Evolutionary conservation across 2,329 filamentous ascomycete genomes (phyloP).

Genomic region (Elsinoe ampelina): DNA sequence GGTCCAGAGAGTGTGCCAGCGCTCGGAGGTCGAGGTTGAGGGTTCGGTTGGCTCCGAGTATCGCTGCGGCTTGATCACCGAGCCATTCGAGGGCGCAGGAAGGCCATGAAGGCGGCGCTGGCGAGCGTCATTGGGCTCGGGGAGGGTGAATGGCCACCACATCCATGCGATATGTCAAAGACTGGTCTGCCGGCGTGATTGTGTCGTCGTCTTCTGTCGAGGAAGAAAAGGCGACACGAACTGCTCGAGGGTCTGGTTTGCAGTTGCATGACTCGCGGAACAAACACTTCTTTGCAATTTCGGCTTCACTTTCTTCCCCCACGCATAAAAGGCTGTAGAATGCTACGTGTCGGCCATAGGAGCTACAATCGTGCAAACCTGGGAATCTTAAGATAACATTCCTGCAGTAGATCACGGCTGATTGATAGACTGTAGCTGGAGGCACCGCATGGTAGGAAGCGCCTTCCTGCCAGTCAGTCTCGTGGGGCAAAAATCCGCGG

Average conservation of each 20-base stretch:
- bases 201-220: background rate
- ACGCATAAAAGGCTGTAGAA: too few relatives aligned
- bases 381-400: too few relatives aligned
- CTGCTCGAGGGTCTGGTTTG: background rate
- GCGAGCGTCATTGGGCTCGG: constrained; percentile 9
- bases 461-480: too few relatives aligned
- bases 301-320: too few relatives aligned
- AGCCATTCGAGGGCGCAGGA: background rate
- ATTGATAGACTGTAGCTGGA: too few relatives aligned
- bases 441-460: too few relatives aligned
- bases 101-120: background rate
- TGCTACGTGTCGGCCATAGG: too few relatives aligned
- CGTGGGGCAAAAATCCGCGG: too few relatives aligned
- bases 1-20: constrained; percentile 13
- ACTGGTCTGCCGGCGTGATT: background rate
- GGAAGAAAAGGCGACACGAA: background rate
- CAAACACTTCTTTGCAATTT: too few relatives aligned
- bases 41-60: constrained; percentile 3
- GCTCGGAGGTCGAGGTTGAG: background rate
- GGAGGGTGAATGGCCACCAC: constrained; percentile 10
- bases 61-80: background rate
- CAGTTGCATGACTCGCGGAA: background rate
- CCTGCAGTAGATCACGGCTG: too few relatives aligned
- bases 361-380: too few relatives aligned
- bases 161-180: background rate